Conservation (phyloP, 78 protist genomes). For the Blattamonas nauphoetae region DNA sequence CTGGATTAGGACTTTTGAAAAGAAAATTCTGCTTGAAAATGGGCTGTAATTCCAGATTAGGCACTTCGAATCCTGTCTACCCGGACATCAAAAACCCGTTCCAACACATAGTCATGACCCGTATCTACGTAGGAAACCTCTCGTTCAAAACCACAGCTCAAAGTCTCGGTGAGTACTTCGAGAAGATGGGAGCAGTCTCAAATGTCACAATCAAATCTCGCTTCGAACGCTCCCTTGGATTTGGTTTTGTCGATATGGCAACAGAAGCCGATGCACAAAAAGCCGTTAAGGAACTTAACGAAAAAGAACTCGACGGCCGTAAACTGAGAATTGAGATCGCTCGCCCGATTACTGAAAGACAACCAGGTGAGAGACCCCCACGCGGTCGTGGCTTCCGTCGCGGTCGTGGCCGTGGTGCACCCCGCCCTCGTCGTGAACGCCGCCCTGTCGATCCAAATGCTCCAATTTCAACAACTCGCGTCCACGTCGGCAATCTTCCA, state of each 20-base stretch:
- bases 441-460: neutral
- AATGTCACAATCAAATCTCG: neutral
- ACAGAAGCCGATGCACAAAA: neutral
- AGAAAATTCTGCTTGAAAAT: no score
- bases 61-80: no score
- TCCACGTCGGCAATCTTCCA: neutral
- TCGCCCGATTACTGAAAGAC: neutral
- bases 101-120: neutral
- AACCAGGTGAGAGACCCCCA: neutral
- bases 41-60: no score
- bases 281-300: neutral
- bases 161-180: neutral
- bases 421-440: neutral
- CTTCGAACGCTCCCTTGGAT: neutral
- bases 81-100: no score
- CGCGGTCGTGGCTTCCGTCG: neutral
- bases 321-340: neutral
- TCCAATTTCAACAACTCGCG: neutral
- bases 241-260: neutral
- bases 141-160: neutral
- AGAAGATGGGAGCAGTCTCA: neutral
- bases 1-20: no score
- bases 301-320: neutral
- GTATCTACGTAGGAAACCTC: neutral
- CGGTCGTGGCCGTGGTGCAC: neutral